These are phyloP conservation scores for Triticum turgidum DNA, from an alignment of 176 grass and related monocot species.

Conservation along the genomic window DNA sequence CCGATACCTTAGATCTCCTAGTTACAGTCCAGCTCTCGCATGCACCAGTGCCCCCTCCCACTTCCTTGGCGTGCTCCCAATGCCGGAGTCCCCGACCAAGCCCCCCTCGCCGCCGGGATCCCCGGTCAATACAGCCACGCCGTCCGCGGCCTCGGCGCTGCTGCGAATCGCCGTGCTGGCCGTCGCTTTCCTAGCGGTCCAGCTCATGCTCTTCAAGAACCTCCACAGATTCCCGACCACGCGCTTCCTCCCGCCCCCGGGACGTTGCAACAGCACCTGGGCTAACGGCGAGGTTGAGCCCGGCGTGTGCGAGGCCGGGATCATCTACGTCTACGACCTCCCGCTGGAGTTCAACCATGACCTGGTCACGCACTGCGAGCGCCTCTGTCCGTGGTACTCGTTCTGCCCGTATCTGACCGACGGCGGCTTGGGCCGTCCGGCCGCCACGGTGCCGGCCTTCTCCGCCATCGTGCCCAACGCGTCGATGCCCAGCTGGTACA, in stretches of 20 bases:
- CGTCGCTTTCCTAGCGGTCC: slow-evolving; percentile 44
- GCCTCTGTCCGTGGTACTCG: slow-evolving; percentile 65
- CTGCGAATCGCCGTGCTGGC: slow-evolving; percentile 36
- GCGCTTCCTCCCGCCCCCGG: slow-evolving; percentile 40
- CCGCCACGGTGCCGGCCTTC: slow-evolving; percentile 25
- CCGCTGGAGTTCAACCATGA: slow-evolving; percentile 73
- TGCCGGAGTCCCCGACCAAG: slow-evolving; percentile 34
- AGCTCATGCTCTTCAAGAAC: slow-evolving; percentile 56
- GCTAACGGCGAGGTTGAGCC: slow-evolving; percentile 19
- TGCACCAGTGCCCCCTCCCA: not conserved
- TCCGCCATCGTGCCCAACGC: slow-evolving; percentile 16
- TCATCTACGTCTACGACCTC: slow-evolving; percentile 78
- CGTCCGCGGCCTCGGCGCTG: slow-evolving; percentile 2
- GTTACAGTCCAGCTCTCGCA: not conserved
- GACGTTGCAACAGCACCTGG: slow-evolving; percentile 16
- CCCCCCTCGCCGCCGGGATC: slow-evolving; percentile 32
- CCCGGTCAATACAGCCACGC: slow-evolving; percentile 13
- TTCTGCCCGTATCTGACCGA: slow-evolving; percentile 60
- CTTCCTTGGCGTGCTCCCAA: slow-evolving; percentile 9
- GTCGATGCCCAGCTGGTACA: slow-evolving; percentile 58
- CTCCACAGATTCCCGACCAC: slow-evolving; percentile 26
- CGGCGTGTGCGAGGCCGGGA: slow-evolving; percentile 39
- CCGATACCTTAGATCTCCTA: not conserved
- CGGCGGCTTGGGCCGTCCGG: slow-evolving; percentile 51
- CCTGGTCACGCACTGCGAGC: slow-evolving; percentile 54